Evolutionary conservation across 768 basidiomycete species (phyloP).

Genomic region (Baorangia bicolor): DNA sequence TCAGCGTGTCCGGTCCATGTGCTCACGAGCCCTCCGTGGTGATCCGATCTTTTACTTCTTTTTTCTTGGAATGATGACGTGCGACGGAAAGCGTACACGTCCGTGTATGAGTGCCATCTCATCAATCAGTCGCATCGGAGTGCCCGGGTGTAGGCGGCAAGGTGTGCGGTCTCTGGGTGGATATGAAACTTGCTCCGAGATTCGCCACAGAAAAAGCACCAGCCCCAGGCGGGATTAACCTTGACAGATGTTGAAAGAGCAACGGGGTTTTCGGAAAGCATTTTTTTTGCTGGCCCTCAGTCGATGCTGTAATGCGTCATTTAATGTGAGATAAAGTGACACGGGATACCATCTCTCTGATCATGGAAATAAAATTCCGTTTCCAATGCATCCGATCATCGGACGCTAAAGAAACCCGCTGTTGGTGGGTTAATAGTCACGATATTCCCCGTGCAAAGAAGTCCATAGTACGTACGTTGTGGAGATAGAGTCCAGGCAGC

Average conservation of each 20-base stretch:
- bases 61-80: not conserved
- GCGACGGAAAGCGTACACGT: not conserved
- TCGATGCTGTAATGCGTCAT: slow-evolving; percentile 19
- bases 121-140: not conserved
- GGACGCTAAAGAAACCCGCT: slow-evolving; percentile 12
- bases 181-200: slow-evolving; percentile 9
- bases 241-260: slow-evolving; percentile 11
- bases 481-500: slow-evolving; percentile 14
- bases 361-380: slow-evolving; percentile 14
- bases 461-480: slow-evolving; percentile 17
- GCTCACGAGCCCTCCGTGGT: not conserved
- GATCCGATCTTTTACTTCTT: slow-evolving; percentile 13
- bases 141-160: not conserved
- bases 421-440: slow-evolving; percentile 9
- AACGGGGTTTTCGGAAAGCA: slow-evolving; percentile 15
- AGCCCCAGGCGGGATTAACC: slow-evolving; percentile 27
- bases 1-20: not conserved
- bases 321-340: slow-evolving; percentile 24
- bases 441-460: slow-evolving; percentile 13
- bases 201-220: slow-evolving; percentile 9
- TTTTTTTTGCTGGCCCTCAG: slow-evolving; percentile 7
- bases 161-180: not conserved
- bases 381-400: slow-evolving; percentile 19
- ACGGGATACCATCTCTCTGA: slow-evolving; percentile 8
- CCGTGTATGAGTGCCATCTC: not conserved